Evolutionary conservation across 345 rosid genomes (phyloP), one percentile per base, ranked within the genome.

Genomic region (Pugionium dolabratum): DNA sequence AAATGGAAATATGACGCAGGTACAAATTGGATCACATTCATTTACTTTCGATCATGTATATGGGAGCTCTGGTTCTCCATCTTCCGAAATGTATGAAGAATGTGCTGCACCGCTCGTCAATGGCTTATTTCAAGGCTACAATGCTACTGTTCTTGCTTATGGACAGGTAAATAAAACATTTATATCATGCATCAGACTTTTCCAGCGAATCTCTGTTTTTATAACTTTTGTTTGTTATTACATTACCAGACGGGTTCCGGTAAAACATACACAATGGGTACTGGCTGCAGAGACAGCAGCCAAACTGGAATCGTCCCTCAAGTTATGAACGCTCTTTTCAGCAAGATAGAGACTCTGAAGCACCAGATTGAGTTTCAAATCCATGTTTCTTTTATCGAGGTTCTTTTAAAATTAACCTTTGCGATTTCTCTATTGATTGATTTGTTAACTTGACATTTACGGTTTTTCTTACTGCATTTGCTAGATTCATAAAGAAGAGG

Each of bases 191-290:
- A 18, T 6, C 37, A 18, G 39, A 28, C 42, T 52, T 37, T 2
- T 9, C 25, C 25, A 5, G 1, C 39, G 54, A 68, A 62, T 49
- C 52, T 55, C 65, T 28, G 25, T 9, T 40, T 5, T 55, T 53
- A 6, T 8, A 27, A 26, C 3, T 36, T 37, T 54, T 67, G 46
- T 30, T 28, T 54, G 64, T 54, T 39, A 41, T 62, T 50, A 40
- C 42, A 70, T 78, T 79, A 6, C 75, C 86, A 94, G 95, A 94
- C 99, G 4, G 99, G 99, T 70, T 94, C 99, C 0, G 99, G 99
- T 34, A 94, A 94, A 84, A 94, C 99, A 26, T 94, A 94, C 64
- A 94, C 99, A 30, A 94, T 94, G 99, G 99, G 99, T 37, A 94
- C 99, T 37, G 89, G 95, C 61, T 84, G 80, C 69, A 85, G 84